Base-by-base conservation (phyloP, 2,329 filamentous ascomycete genomes). In the Pestalotiopsis sp. region DNA sequence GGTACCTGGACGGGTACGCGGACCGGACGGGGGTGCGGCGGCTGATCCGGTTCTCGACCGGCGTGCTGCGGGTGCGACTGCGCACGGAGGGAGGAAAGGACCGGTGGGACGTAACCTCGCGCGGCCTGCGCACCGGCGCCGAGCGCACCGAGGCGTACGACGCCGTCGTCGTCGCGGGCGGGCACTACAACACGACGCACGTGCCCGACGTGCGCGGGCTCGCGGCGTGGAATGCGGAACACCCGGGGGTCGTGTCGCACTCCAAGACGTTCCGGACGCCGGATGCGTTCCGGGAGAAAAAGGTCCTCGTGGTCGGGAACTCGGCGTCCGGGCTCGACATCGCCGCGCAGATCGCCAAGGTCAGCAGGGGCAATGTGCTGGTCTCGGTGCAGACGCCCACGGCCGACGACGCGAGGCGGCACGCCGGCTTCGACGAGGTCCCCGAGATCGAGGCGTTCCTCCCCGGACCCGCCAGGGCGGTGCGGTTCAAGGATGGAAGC, bases 271-370 rank as follows among this genome's bases (percentile, higher is more conserved):
- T 94, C 77, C 90, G 94, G 56, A 85, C 80, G 0, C 87, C 93
- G 0, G 85, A 88, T 20, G 75, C 82, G 0, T 97, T 91, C 74
- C 76, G 77, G 1, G 85, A 83, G 66, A 92, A 92, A 78, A 97
- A 93, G 79, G 92, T 96, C 12, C 80, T 98, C 4, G 86, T 98
- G 0, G 90, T 98, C 0, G 95, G 95, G 11, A 96, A 93, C 74
- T 92, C 92, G 0, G 92, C 94, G 0, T 97, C 93, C 0, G 95
- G 94, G 0, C 81, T 94, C 17, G 95, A 98, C 75, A 93, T 98
- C 73, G 91, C 91, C 17, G 82, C 85, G 2, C 95, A 98, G 77
- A 92, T 98, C 73, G 87, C 86, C 64, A 76, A 82, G 5, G 84
- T 90, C 45, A 90, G 89, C 76, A 80, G 82, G 70, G 80, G 81